Percentiles rank a stretch among this genome's conserved stretches.
phyloP scores from a whole-genome alignment of 257 asterid genomes.

The Ophiorrhiza pumila region DNA sequence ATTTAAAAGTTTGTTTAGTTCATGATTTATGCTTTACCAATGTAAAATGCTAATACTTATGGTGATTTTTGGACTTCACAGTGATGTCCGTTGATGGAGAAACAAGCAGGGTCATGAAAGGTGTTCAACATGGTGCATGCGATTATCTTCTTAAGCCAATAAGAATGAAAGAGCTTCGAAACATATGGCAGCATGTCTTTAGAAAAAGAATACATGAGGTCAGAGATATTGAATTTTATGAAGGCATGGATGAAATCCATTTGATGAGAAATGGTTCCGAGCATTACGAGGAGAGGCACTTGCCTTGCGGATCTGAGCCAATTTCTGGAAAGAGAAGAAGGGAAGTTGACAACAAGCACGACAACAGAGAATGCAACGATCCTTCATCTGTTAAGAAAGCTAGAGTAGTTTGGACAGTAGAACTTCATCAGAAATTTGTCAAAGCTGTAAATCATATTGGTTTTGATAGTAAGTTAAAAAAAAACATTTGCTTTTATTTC shows the following conservation, averaged over 20 bases:
- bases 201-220: conserved; percentile 59
- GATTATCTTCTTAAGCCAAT: conserved; percentile 83
- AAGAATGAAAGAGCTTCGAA: conserved; percentile 64
- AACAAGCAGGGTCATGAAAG: conserved; percentile 79
- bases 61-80: conserved; percentile 16
- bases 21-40: not conserved
- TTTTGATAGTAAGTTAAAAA: conserved; percentile 48
- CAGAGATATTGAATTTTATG: conserved; percentile 40
- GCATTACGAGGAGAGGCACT: conserved; percentile 45
- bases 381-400: conserved; percentile 61
- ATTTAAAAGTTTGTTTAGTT: not conserved
- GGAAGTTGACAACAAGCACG: conserved; percentile 43
- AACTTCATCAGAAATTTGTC: conserved; percentile 70
- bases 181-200: conserved; percentile 86
- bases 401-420: conserved; percentile 73
- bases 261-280: conserved; percentile 37
- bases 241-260: conserved; percentile 38
- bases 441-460: conserved; percentile 66
- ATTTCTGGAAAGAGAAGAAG: conserved; percentile 59
- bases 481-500: not conserved
- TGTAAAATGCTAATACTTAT: conserved; percentile 4
- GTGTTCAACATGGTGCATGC: conserved; percentile 77
- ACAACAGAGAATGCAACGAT: conserved; percentile 45
- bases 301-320: conserved; percentile 42
- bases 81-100: conserved; percentile 89